phyloP scores from a whole-genome alignment of 345 rosid species.

The Linum lewisii region DNA sequence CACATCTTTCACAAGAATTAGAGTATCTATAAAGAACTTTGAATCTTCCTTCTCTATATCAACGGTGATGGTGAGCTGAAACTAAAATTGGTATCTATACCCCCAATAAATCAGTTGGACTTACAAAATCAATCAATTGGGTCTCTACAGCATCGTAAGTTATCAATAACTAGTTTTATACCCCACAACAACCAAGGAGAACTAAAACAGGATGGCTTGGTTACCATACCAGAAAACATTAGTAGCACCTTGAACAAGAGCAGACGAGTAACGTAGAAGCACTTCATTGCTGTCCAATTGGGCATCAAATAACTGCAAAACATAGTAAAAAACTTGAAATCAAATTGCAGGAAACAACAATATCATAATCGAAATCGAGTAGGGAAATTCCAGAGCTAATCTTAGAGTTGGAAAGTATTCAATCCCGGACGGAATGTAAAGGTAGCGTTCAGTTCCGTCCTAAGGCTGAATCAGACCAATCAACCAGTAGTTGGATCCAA shows the following conservation, averaged over 20 bases:
- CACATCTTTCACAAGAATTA: background rate
- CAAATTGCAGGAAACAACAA: background rate
- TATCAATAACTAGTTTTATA: background rate
- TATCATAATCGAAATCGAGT: no score
- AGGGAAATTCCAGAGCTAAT: background rate
- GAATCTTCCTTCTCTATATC: background rate
- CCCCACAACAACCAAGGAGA: constrained; percentile 9
- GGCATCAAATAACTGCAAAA: constrained; percentile 77
- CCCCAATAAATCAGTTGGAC: background rate
- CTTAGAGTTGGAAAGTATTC: background rate
- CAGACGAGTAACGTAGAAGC: constrained; percentile 86
- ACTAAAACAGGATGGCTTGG: constrained; percentile 2
- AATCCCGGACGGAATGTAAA: background rate
- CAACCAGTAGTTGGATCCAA: background rate
- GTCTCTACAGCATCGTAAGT: background rate
- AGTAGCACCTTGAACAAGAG: constrained; percentile 95
- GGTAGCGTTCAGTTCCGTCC: background rate
- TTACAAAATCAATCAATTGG: background rate
- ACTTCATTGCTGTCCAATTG: constrained; percentile 60
- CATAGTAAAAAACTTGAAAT: background rate
- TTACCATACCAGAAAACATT: constrained; percentile 86
- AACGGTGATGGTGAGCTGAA: background rate
- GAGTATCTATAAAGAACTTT: no score
- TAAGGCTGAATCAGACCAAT: background rate
- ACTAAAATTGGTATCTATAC: background rate